phyloP scores from a whole-genome alignment of 192 early-diverging fungal species.

The Coemansia sp. region DNA sequence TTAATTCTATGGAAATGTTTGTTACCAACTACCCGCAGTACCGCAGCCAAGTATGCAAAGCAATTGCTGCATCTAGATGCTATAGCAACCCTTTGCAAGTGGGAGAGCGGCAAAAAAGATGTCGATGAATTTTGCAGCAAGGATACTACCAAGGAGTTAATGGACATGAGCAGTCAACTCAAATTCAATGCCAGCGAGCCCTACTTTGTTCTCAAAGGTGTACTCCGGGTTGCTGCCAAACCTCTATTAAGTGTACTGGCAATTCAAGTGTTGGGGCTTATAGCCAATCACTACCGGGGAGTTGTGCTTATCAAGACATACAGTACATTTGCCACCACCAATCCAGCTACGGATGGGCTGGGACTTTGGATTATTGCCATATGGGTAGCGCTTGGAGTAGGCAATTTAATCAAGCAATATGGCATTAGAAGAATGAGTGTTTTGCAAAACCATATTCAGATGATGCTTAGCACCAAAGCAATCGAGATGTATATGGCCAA shows the following conservation, averaged over 20 bases:
- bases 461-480: background rate
- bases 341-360: background rate
- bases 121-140: background rate
- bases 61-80: background rate
- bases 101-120: constrained; percentile 4
- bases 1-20: background rate
- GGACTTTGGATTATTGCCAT: background rate
- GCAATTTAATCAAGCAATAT: background rate
- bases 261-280: background rate
- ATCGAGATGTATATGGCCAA: constrained; percentile 9
- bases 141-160: background rate
- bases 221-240: background rate
- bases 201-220: constrained; percentile 1
- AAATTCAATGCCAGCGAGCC: constrained; percentile 1
- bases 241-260: background rate
- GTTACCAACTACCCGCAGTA: background rate
- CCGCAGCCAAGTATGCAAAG: background rate
- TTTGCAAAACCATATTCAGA: background rate
- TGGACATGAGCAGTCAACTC: background rate
- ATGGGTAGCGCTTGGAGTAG: constrained; percentile 8
- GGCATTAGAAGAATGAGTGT: background rate
- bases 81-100: background rate
- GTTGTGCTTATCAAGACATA: constrained; percentile 6
- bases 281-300: background rate
- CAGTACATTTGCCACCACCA: constrained; percentile 2